Percentiles rank a stretch among this genome's conserved stretches.
phyloP scores from a whole-genome alignment of 75 land plant species.

The Sequoia sempervirens region DNA sequence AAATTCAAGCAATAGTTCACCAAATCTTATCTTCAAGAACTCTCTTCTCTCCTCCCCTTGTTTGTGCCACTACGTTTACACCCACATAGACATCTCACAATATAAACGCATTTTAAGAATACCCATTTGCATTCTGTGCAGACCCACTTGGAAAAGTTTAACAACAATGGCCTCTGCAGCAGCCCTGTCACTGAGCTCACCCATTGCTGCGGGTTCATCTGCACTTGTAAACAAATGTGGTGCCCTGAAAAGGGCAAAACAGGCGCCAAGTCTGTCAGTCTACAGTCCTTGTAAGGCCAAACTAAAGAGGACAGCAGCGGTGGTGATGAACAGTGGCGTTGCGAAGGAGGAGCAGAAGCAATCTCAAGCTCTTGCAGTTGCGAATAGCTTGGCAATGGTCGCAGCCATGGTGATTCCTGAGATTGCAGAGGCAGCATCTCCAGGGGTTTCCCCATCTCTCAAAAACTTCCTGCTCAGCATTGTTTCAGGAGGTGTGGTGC shows the following conservation, averaged over 20 bases:
- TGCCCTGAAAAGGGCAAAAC: neutral
- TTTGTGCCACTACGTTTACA: too few species aligned
- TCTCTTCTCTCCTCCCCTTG: too few species aligned
- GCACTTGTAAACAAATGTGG: neutral
- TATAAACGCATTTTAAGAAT: too few species aligned
- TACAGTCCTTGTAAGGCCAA: neutral
- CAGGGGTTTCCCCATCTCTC: constrained; percentile 66
- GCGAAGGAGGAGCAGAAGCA: neutral
- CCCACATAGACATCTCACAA: neutral
- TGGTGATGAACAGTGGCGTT: neutral
- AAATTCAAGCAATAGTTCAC: too few species aligned
- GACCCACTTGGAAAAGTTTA: neutral
- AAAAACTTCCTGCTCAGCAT: constrained; percentile 86
- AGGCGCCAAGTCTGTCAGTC: neutral
- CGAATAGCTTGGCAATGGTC: neutral
- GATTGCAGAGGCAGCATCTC: neutral
- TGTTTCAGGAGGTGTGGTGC: constrained; percentile 66
- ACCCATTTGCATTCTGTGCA: neutral
- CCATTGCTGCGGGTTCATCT: neutral
- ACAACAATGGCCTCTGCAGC: neutral
- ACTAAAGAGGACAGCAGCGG: neutral
- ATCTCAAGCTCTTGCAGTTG: neutral
- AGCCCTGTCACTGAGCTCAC: neutral
- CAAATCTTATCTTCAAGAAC: too few species aligned
- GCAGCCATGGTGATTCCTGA: neutral